phyloP scores from a whole-genome alignment of 352 stramenopile genomes.

The Vaucheria bursata region DNA sequence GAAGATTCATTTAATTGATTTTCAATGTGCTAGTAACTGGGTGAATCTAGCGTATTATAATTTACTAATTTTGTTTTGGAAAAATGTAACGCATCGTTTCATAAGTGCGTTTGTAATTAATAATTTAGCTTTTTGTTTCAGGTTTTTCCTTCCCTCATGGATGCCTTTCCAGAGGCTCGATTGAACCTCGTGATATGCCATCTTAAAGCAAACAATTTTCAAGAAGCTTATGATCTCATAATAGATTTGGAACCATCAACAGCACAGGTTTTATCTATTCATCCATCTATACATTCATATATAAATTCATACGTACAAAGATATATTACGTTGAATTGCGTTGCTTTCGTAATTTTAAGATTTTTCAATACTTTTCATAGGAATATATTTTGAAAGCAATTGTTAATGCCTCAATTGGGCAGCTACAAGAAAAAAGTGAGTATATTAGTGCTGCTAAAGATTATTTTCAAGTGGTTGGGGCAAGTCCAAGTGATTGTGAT shows the following conservation, averaged over 20 bases:
- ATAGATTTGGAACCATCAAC: slow-evolving; percentile 84
- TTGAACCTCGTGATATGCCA: slow-evolving; percentile 75
- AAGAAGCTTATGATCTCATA: slow-evolving; percentile 86
- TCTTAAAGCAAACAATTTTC: slow-evolving; percentile 69
- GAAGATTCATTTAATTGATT: too few species aligned
- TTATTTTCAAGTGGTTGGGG: slow-evolving; percentile 84
- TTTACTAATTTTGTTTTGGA: too few species aligned
- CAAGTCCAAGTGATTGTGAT: slow-evolving; percentile 84
- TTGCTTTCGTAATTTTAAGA: too few species aligned
- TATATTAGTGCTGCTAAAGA: slow-evolving; percentile 84
- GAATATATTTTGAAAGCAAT: slow-evolving; percentile 59
- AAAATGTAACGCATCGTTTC: too few species aligned
- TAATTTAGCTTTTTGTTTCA: not conserved
- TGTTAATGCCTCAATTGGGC: slow-evolving; percentile 77
- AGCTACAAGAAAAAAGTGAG: slow-evolving; percentile 72
- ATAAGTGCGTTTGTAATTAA: not conserved
- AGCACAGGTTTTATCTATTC: slow-evolving; percentile 63
- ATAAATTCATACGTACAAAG: too few species aligned
- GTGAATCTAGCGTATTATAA: too few species aligned
- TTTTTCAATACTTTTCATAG: too few species aligned
- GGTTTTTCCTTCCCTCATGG: slow-evolving; percentile 76
- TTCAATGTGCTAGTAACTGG: too few species aligned
- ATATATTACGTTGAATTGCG: too few species aligned
- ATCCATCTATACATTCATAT: too few species aligned
- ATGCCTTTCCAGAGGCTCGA: slow-evolving; percentile 80